Evolutionary conservation across 2,329 filamentous ascomycete genomes (phyloP).

Genomic region (Mollisia scopiformis): DNA sequence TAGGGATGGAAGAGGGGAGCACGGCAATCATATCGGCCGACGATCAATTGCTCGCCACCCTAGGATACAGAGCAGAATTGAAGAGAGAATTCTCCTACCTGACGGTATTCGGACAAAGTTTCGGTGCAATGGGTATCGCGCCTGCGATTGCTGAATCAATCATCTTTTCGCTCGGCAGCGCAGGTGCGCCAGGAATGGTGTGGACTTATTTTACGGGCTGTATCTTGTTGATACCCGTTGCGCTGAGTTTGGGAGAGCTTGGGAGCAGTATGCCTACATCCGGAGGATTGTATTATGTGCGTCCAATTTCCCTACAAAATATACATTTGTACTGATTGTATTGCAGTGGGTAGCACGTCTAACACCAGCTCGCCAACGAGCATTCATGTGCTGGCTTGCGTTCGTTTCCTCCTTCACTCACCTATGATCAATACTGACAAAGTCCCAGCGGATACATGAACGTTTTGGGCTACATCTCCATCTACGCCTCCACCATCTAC

Average conservation of each 20-base stretch:
- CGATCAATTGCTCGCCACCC: conserved; percentile 32
- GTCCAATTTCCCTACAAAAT: background rate
- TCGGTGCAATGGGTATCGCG: conserved; percentile 38
- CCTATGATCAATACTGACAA: conserved; percentile 6
- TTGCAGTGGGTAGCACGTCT: conserved; percentile 36
- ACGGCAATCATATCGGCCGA: conserved; percentile 23
- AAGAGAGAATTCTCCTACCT: conserved; percentile 38
- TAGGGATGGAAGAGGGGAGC: conserved; percentile 14
- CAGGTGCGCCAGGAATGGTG: conserved; percentile 35
- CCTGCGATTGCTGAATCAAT: conserved; percentile 38
- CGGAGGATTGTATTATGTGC: conserved; percentile 37
- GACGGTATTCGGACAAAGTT: conserved; percentile 37
- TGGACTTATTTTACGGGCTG: conserved; percentile 37
- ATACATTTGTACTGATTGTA: conserved; percentile 5
- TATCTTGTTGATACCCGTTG: conserved; percentile 35
- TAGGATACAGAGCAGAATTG: conserved; percentile 36
- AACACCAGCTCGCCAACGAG: conserved; percentile 32
- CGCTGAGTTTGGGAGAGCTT: conserved; percentile 35
- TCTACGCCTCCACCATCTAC: conserved; percentile 39
- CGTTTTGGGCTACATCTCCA: conserved; percentile 37
- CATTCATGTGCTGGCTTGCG: conserved; percentile 40
- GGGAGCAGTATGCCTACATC: conserved; percentile 38
- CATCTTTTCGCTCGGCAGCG: conserved; percentile 35
- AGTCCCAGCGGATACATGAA: conserved; percentile 37
- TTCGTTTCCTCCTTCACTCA: conserved; percentile 18